phyloP scores from a whole-genome alignment of 2,329 filamentous ascomycete species.

The Aspergillus niger region DNA sequence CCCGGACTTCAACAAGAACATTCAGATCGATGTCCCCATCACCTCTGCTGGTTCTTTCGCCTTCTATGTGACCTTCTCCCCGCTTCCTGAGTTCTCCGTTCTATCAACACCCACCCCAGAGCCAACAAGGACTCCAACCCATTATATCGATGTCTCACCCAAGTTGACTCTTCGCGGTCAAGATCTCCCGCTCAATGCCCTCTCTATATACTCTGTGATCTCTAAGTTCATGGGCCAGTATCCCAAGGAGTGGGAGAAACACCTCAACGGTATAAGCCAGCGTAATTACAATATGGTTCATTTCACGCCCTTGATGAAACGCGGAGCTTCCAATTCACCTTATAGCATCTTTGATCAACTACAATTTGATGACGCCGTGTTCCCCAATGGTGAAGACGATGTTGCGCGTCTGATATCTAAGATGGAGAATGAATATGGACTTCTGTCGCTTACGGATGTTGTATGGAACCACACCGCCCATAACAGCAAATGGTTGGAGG shows the following conservation, averaged over 20 bases:
- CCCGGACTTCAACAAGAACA: conserved; percentile 88
- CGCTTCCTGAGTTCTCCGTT: conserved; percentile 75
- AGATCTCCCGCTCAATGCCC: conserved; percentile 76
- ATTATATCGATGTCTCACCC: conserved; percentile 94
- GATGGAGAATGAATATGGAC: conserved; percentile 80
- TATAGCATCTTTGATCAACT: conserved; percentile 96
- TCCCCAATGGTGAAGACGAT: conserved; percentile 83
- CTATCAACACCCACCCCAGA: conserved; percentile 52
- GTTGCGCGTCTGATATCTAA: conserved; percentile 73
- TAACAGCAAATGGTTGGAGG: conserved; percentile 90
- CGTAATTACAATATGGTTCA: conserved; percentile 99
- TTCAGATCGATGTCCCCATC: conserved; percentile 87
- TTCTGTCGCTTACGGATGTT: conserved; percentile 90
- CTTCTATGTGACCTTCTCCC: conserved; percentile 90
- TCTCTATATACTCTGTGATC: conserved; percentile 90
- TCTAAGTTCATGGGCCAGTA: conserved; percentile 98
- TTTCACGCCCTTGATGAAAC: conserved; percentile 89
- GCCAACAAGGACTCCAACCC: conserved; percentile 70
- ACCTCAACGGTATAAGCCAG: conserved; percentile 82
- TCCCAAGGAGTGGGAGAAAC: conserved; percentile 84
- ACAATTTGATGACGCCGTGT: conserved; percentile 76
- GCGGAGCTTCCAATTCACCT: conserved; percentile 89
- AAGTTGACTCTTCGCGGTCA: conserved; percentile 72
- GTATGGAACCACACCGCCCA: conserved; percentile 98
- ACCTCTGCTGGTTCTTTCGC: conserved; percentile 82